Conservation (phyloP, 2,329 filamentous ascomycete genomes). For the Aureobasidium sp. region DNA sequence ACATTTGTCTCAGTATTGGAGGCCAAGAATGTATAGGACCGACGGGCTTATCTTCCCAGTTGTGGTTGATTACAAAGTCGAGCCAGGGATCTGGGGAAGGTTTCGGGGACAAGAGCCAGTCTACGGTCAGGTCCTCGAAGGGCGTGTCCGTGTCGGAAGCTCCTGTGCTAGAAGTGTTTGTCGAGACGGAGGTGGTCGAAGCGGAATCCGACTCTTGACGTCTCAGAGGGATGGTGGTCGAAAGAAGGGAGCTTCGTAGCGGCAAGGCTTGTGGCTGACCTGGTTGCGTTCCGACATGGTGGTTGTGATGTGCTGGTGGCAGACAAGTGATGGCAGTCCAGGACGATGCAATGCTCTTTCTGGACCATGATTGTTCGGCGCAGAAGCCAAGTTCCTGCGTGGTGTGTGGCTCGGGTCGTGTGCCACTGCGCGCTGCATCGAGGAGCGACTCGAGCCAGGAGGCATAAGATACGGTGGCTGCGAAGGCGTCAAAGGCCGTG, state of each 20-base stretch:
- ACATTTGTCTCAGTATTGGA: not conserved
- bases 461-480: not conserved
- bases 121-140: not conserved
- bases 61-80: not conserved
- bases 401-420: not conserved
- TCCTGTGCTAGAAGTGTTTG: not conserved
- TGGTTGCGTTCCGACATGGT: not conserved
- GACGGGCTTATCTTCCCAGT: not conserved
- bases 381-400: not conserved
- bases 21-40: not conserved
- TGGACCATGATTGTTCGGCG: not conserved
- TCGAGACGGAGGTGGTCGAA: not conserved
- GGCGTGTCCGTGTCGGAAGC: not conserved
- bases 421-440: not conserved
- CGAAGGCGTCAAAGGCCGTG: not conserved
- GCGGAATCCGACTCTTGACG: not conserved
- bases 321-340: not conserved
- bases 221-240: not conserved
- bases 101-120: not conserved
- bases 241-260: not conserved
- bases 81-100: not conserved
- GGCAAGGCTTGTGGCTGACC: not conserved
- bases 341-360: not conserved
- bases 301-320: not conserved
- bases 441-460: not conserved